Evolutionary conservation across 1,284 basidiomycete species (phyloP).

Genomic region (Malassezia psittaci): DNA sequence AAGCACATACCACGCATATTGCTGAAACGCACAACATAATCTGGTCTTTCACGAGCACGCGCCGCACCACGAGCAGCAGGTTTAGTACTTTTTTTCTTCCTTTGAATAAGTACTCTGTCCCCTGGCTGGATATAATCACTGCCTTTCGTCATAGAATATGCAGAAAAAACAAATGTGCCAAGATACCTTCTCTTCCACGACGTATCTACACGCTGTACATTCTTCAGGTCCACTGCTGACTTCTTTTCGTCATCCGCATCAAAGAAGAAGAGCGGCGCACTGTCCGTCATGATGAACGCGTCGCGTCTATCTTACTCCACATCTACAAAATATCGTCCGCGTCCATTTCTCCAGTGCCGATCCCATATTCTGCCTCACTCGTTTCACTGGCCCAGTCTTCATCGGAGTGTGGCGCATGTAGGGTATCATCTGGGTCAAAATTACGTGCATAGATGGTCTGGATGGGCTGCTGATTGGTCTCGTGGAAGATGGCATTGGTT

Average conservation of each 20-base stretch:
- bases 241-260: background rate
- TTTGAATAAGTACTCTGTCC: constrained; percentile 32
- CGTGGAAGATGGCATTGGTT: background rate
- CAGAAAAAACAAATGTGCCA: constrained; percentile 40
- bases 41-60: constrained; percentile 3
- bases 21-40: constrained; percentile 43
- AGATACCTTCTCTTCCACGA: constrained; percentile 24
- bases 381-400: constrained; percentile 27
- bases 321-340: constrained; percentile 17
- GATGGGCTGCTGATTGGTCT: background rate
- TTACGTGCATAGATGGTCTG: background rate
- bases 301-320: constrained; percentile 1
- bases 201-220: background rate
- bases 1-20: constrained; percentile 28
- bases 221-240: background rate
- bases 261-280: constrained; percentile 16
- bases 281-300: background rate
- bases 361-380: constrained; percentile 20
- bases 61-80: background rate
- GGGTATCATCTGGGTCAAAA: constrained; percentile 7
- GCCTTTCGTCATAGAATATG: constrained; percentile 42
- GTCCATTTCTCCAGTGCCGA: constrained; percentile 23
- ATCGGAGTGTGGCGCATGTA: constrained; percentile 1
- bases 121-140: constrained; percentile 32
- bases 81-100: constrained; percentile 23